Conservation (phyloP, 805 yeast species). For the Saturnispora zaruensis region DNA sequence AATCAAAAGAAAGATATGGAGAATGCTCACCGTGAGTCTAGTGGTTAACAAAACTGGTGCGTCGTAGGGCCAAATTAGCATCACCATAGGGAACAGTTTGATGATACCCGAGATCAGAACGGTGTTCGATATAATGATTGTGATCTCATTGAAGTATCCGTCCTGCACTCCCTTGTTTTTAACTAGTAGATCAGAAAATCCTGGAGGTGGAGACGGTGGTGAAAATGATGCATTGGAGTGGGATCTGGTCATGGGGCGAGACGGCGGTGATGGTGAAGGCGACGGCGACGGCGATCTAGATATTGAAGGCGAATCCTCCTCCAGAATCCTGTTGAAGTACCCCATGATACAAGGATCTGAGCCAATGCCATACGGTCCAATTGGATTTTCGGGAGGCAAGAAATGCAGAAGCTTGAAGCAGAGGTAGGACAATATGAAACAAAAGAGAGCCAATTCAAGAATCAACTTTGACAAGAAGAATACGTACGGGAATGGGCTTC, state of each 20-base stretch:
- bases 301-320: not conserved
- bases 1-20: constrained; percentile 25
- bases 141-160: constrained; percentile 5
- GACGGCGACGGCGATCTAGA: constrained; percentile 5
- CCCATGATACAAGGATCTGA: constrained; percentile 9
- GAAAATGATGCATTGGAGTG: not conserved
- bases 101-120: constrained; percentile 70
- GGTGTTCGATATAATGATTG: constrained; percentile 44
- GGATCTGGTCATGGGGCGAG: not conserved
- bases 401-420: constrained; percentile 20
- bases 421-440: constrained; percentile 11
- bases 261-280: constrained; percentile 1
- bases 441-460: constrained; percentile 21
- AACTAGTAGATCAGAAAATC: not conserved
- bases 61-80: constrained; percentile 97
- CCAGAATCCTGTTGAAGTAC: not conserved
- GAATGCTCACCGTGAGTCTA: constrained; percentile 25
- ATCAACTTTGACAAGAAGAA: constrained; percentile 48
- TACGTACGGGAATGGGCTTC: constrained; percentile 41
- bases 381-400: constrained; percentile 4
- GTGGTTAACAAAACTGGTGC: constrained; percentile 44
- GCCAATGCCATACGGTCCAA: not conserved
- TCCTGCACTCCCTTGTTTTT: not conserved
- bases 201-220: constrained; percentile 5
- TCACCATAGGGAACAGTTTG: constrained; percentile 79